Conservation (phyloP, 306 rosid species). For the Pterocarpus macrocarpus region DNA sequence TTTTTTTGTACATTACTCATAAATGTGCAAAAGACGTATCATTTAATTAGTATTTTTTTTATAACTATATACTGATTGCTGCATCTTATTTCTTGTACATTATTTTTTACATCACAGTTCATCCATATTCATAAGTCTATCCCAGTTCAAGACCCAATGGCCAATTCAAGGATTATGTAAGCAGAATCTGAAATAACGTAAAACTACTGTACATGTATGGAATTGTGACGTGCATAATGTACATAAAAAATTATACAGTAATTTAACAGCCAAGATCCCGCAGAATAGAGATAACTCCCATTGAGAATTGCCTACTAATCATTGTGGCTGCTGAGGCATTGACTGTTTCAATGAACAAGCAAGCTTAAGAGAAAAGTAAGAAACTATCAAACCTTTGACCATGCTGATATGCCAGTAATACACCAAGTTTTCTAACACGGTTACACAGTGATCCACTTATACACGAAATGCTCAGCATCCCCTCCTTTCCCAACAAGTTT, state of each 20-base stretch:
- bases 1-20: too few species aligned
- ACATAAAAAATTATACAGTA: neutral
- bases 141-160: neutral
- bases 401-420: neutral
- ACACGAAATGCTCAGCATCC: slow-evolving; percentile 35
- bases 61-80: too few species aligned
- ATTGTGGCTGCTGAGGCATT: neutral
- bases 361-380: neutral
- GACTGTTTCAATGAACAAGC: neutral
- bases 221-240: neutral
- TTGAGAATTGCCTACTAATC: neutral
- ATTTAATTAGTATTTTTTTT: too few species aligned
- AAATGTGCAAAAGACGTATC: too few species aligned
- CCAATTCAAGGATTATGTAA: neutral
- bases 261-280: neutral
- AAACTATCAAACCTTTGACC: slow-evolving; percentile 38
- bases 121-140: neutral
- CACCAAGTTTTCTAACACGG: slow-evolving; percentile 33
- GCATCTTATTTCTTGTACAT: neutral
- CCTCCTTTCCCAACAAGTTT: slow-evolving; percentile 36
- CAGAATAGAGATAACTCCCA: neutral
- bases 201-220: neutral
- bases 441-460: slow-evolving; percentile 41
- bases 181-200: neutral
- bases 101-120: too few species aligned